Base-by-base conservation (phyloP, 371 early-diverging fungal species). In the Mortierella sp. region DNA sequence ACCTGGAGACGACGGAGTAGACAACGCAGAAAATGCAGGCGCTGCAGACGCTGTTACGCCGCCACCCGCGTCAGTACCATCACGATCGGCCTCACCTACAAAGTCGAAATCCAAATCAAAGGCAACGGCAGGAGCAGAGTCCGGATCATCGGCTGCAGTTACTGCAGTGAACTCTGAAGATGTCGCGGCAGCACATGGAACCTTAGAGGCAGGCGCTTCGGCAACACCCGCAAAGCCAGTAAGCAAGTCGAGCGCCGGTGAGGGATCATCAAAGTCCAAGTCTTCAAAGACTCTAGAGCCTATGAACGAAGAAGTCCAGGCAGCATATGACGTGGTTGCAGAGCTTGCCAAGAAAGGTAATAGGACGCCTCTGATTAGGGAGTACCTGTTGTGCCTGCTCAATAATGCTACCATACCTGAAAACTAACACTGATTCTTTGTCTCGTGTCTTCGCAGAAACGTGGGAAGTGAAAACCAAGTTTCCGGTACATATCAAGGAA, bases 401-500 rank as follows among this genome's bases (percentile, higher is more conserved):
- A n/a, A n/a, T n/a, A n/a, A n/a, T n/a, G n/a, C n/a, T n/a, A n/a
- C n/a, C n/a, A n/a, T n/a, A n/a, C n/a, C n/a, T n/a, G n/a, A n/a
- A n/a, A n/a, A n/a, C n/a, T n/a, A n/a, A n/a, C n/a, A n/a, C n/a
- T n/a, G n/a, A n/a, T 34, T 28, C 24, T 21, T 41, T 46, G 26
- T 3, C 42, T 26, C 21, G 51, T 27, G 2, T n/a, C 44, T n/a
- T 21, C 52, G 5, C 44, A 73, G 73, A 73, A 55, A 67, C 56
- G 1, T 73, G 73, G 73, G 73, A 72, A 21, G 70, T 80, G 44
- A 84, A 84, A 50, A 67, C 83, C 15, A 79, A 76, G 23, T 86
- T 87, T 42, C 87, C 87, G 4, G 51, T 61, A 2, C 56, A 62
- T 7, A 63, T 87, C 24, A 80, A 83, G 41, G 82, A 82, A 2